Evolutionary conservation across 495 filamentous ascomycete genomes (phyloP), one percentile per base, ranked within the genome.

Genomic region (Aspergillus egyptiacus): DNA sequence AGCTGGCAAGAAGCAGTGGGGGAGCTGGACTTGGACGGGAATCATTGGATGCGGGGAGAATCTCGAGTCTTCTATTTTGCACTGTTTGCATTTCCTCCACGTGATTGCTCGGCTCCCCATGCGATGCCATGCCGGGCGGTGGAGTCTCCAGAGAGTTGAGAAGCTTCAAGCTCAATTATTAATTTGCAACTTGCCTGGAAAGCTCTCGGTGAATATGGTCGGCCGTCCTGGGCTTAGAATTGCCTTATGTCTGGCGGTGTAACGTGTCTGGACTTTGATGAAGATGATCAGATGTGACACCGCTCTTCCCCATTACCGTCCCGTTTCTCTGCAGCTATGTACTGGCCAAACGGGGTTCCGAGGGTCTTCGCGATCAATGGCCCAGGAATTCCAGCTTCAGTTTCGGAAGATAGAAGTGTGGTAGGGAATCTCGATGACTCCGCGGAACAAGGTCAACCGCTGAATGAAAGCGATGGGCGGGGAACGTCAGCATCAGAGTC

Each of bases 311-410:
- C 52, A 44, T 54, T 46, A 62, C 54, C 53, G 48, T 60, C 60
- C 46, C 54, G 55, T 56, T 49, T 42, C 48, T 54, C 43, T 51
- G 49, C 60, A 80, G 77, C 78, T 77, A 96, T 96, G 91, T 96
- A 96, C 77, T 96, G 91, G 91, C 91, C 91, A 58, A 77, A 93
- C 70, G 89, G 89, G 66, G 87, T 89, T 53, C 90, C 91, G 51
- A 77, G 83, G 68, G 85, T 95, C 61, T 94, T 91, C 77, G 85
- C 86, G 65, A 84, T 84, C 68, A 84, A 78, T 68, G 72, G 76
- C 56, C 74, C 76, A 39, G 59, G 65, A 57, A 67, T 65, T 37
- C 57, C 67, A 11, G 50, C 60, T 44, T 56, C 65, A 19, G 58
- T 59, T 51, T 63, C 69, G 32, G 71, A 74, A 32, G 73, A 76